Evolutionary conservation across 768 basidiomycete genomes (phyloP), one percentile per base, ranked within the genome.

Genomic region (Tricholoma sp.): DNA sequence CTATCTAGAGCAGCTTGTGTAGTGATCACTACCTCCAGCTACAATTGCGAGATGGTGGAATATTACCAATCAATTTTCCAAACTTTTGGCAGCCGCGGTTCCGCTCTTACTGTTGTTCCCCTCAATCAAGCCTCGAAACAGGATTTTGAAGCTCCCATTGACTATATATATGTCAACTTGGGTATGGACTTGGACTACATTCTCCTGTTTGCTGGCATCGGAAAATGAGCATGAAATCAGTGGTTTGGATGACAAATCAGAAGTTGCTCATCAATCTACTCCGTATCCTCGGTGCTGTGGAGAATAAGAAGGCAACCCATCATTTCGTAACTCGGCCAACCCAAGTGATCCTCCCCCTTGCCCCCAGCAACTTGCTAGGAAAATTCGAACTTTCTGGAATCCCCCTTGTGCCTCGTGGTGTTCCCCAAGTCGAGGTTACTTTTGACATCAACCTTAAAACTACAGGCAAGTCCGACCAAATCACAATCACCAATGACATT

Each of bases 51-150:
- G 55, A 92, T 88, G 11, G 96, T 99, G 59, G 95, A 98, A 72
- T 99, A 95, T 73, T 99, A 99, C 73, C 97, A 99, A 70, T 88
- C 88, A 46, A 95, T 98, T 72, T 99, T 89, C 84, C 97, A 98
- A 72, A 87, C 89, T 58, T 88, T 87, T 65, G 97, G 97, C 18
- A 93, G 92, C 64, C 88, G 92, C 61, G 96, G 95, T 8, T 95
- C 96, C n/a, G 91, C 94, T n/a, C 81, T 99, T 47, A 94, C 94
- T 11, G 96, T 99, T 51, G 96, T 99, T 32, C 97, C 97, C 12
- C 98, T 98, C 84, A 99, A 99, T 68, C 96, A 98, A 71, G 97
- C 91, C 27, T 98, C 97, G 3, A 97, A 94, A 74, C 97, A 98
- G 71, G 97, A 99, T 63, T 93, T 98, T 37, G 97, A 99, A 67